Evolutionary conservation across 1,284 basidiomycete genomes (phyloP).

Genomic region (Earliella scabrosa): DNA sequence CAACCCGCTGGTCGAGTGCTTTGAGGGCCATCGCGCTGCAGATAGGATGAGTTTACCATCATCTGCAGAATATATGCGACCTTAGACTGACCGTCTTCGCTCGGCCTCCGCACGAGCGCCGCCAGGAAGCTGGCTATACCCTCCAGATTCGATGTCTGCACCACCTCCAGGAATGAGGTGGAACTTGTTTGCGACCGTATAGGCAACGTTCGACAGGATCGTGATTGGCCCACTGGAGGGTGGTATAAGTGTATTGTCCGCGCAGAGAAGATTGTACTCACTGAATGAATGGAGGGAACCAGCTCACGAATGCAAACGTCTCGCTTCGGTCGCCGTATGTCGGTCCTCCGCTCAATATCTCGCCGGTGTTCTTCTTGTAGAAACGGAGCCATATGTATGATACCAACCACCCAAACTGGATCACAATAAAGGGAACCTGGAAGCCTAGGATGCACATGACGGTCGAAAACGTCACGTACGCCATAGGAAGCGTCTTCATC

Average conservation of each 20-base stretch:
- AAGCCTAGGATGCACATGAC: constrained; percentile 88
- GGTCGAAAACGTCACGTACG: constrained; percentile 90
- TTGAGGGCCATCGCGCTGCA: constrained; percentile 89
- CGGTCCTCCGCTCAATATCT: constrained; percentile 59
- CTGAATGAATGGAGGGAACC: constrained; percentile 97
- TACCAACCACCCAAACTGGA: constrained; percentile 98
- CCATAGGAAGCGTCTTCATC: constrained; percentile 87
- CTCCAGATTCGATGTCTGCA: constrained; percentile 72
- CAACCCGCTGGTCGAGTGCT: constrained; percentile 91
- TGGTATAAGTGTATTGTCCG: too few relatives aligned
- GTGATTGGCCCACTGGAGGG: constrained; percentile 69
- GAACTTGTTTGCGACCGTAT: constrained; percentile 73
- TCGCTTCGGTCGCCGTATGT: constrained; percentile 92
- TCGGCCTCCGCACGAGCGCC: constrained; percentile 94
- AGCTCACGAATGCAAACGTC: constrained; percentile 93
- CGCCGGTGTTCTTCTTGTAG: constrained; percentile 83
- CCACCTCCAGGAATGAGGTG: constrained; percentile 75
- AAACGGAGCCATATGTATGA: constrained; percentile 96
- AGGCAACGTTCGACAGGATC: constrained; percentile 70
- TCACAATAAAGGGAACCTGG: constrained; percentile 93
- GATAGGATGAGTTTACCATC: constrained; percentile 20
- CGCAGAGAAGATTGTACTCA: too few relatives aligned
- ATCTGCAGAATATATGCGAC: too few relatives aligned
- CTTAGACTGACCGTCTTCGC: constrained; percentile 77
- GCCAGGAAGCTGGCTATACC: constrained; percentile 79